Evolutionary conservation across 2,329 filamentous ascomycete species (phyloP), one percentile per base, ranked within the genome.

Genomic region (Ambrosiella cleistominuta): DNA sequence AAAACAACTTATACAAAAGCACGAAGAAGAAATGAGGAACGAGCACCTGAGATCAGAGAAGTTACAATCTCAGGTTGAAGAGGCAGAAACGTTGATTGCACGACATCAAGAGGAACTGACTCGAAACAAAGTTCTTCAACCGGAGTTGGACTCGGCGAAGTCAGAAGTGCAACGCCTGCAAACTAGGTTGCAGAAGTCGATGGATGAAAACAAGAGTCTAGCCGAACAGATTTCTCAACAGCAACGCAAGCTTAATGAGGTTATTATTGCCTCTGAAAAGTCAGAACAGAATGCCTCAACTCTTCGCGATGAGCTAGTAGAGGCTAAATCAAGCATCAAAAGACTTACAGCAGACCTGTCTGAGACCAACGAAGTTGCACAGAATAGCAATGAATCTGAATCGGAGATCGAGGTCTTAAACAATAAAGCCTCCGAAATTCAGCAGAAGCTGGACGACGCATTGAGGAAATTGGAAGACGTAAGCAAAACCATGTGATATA

Each of bases 1-100:
- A 1, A 75, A 83, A 62, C 73, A 73, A 9, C 71, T 76, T 2
- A 75, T 75, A 56, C 73, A 66, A 37, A 66, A 69, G 44, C 62
- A 71, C 19, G 40, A 55, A 15, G 45, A 58, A 19, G 47, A 53
- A 4, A 38, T 58, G 7, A 44, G 53, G 15, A 19, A 45, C 3
- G 47, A 35, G n/a, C 38, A 37, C 27, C 12, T 42, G 39, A 19
- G 63, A 68, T 44, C 65, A 61, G 15, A 63, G 67, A 44, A 52
- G 8, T 2, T 9, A 52, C 11, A 7, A 11, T 53, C 12, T 13
- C 49, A 70, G 17, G 66, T 71, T 1, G 68, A 74, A n/a, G 27
- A 62, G 27, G 44, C 47, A 19, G 47, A 57, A n/a, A 7, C 35
- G 3, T 19, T 39, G 11, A 13, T 27, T 51, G n/a, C 39, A 27